phyloP scores from a whole-genome alignment of 2,329 filamentous ascomycete species.

The Verticillium dahliae region DNA sequence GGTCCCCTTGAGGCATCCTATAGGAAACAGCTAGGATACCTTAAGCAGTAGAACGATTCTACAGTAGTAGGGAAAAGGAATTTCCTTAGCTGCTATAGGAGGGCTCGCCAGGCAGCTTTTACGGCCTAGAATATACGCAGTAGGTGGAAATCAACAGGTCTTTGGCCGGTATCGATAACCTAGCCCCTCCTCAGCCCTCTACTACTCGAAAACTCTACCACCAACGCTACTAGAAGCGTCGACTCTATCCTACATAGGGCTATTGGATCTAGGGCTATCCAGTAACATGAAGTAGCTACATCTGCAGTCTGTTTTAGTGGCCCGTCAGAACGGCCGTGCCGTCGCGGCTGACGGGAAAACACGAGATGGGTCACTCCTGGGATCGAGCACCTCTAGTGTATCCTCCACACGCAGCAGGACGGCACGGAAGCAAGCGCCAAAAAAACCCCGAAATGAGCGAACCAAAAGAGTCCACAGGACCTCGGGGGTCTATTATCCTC shows the following conservation, averaged over 20 bases:
- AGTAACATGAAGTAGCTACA: not conserved
- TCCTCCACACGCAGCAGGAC: too few relatives aligned
- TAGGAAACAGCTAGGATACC: not conserved
- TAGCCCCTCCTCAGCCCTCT: not conserved
- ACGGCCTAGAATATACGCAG: not conserved
- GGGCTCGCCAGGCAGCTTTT: not conserved
- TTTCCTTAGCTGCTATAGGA: not conserved
- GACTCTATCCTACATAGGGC: not conserved
- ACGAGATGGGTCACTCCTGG: too few relatives aligned
- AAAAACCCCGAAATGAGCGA: too few relatives aligned
- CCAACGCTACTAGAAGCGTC: not conserved
- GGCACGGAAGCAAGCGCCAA: too few relatives aligned
- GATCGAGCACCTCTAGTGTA: too few relatives aligned
- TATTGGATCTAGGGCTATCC: not conserved
- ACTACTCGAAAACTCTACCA: not conserved
- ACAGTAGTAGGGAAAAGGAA: not conserved
- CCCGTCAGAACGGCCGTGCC: too few relatives aligned
- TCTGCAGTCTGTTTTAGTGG: too few relatives aligned
- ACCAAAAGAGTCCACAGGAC: too few relatives aligned
- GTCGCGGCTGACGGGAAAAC: too few relatives aligned
- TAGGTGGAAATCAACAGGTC: not conserved
- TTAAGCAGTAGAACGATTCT: not conserved
- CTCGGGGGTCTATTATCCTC: too few relatives aligned
- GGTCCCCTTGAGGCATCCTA: slow-evolving; percentile 1
- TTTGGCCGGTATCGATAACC: not conserved